A percentile compares a stretch with the other conserved stretches of the same genome.
phyloP scores from a whole-genome alignment of 1,284 basidiomycete genomes.

The Sporisorium scitamineum region DNA sequence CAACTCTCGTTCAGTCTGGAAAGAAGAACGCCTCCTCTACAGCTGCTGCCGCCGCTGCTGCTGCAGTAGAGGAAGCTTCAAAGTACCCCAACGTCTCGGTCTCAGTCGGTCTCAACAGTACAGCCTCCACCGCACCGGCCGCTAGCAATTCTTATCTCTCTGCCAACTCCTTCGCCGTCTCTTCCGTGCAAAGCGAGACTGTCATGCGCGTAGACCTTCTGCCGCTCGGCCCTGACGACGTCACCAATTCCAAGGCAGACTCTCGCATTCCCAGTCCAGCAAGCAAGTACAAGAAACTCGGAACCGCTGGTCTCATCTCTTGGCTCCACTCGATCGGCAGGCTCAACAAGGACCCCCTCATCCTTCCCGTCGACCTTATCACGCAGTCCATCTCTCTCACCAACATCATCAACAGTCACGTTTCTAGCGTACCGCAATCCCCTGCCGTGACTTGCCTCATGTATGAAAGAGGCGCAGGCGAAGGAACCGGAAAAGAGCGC shows the following conservation, averaged over 20 bases:
- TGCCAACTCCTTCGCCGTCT: conserved; percentile 33
- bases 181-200: conserved; percentile 37
- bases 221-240: conserved; percentile 60
- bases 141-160: conserved; percentile 35
- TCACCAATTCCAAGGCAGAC: conserved; percentile 16
- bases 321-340: conserved; percentile 66
- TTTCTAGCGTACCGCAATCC: conserved; percentile 41
- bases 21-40: conserved; percentile 35
- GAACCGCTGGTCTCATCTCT: conserved; percentile 65
- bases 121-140: conserved; percentile 20
- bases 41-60: conserved; percentile 38
- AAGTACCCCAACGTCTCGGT: conserved; percentile 54
- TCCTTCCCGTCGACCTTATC: conserved; percentile 67
- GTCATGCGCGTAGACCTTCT: conserved; percentile 60
- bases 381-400: conserved; percentile 59
- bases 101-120: conserved; percentile 48
- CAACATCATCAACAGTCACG: conserved; percentile 55
- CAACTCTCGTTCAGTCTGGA: conserved; percentile 31
- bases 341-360: conserved; percentile 63
- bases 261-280: conserved; percentile 23
- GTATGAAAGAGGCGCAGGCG: conserved; percentile 64
- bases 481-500: conserved; percentile 64
- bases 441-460: conserved; percentile 59
- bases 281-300: conserved; percentile 49
- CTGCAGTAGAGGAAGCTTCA: conserved; percentile 45